Evolutionary conservation across 2,329 filamentous ascomycete species (phyloP).

Genomic region (Monilinia polystroma): DNA sequence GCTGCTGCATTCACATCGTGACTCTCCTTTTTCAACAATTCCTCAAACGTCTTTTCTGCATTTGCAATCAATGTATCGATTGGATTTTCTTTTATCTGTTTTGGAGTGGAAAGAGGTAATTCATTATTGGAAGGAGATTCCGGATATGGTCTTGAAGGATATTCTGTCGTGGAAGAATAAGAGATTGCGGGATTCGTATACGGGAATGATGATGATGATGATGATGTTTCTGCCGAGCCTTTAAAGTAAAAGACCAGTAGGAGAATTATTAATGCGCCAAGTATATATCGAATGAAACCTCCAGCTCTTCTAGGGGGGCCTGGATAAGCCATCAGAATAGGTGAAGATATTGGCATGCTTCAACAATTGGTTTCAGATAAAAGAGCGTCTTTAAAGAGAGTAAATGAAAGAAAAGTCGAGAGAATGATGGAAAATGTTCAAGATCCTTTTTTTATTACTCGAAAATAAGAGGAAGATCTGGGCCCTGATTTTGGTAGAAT

Average conservation of each 20-base stretch:
- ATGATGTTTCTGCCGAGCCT: slow-evolving; percentile 11
- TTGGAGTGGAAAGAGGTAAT: slow-evolving; percentile 3
- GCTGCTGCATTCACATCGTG: slow-evolving; percentile 48
- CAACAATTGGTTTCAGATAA: not conserved
- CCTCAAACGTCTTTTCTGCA: slow-evolving; percentile 44
- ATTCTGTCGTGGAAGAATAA: not conserved
- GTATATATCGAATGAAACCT: slow-evolving; percentile 32
- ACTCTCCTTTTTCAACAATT: slow-evolving; percentile 45
- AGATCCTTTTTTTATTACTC: not conserved
- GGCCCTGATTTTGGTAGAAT: not conserved
- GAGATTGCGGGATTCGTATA: slow-evolving; percentile 9
- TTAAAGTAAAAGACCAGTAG: slow-evolving; percentile 28
- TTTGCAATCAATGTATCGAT: slow-evolving; percentile 48
- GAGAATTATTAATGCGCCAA: slow-evolving; percentile 27
- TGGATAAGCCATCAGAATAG: slow-evolving; percentile 36
- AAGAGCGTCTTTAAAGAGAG: not conserved
- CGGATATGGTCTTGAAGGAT: not conserved
- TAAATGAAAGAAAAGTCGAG: not conserved
- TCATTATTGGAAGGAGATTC: not conserved
- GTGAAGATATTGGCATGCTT: slow-evolving; percentile 35
- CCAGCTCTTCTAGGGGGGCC: slow-evolving; percentile 36
- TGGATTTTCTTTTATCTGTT: slow-evolving; percentile 41
- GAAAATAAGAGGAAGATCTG: not conserved
- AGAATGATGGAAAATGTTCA: not conserved
- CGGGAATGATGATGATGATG: not conserved